phyloP scores from a whole-genome alignment of 768 basidiomycete genomes.

The Trametes villosa region DNA sequence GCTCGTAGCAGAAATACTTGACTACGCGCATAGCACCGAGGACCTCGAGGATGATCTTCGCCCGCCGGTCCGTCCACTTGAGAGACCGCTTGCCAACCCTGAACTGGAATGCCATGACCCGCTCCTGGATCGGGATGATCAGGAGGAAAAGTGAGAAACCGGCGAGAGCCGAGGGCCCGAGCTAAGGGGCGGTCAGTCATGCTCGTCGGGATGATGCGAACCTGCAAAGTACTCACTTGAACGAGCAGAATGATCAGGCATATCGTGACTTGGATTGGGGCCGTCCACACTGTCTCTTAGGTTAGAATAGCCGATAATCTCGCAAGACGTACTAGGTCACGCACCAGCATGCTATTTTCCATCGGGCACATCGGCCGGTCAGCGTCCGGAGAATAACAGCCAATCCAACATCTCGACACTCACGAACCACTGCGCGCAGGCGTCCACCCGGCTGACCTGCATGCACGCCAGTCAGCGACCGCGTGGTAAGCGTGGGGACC shows the following conservation, averaged over 20 bases:
- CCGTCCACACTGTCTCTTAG: conserved; percentile 56
- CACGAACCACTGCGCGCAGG: conserved; percentile 74
- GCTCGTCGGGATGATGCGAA: too few relatives aligned
- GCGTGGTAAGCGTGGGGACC: background rate
- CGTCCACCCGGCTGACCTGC: conserved; percentile 59
- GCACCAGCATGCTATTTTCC: conserved; percentile 43
- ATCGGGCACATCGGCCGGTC: background rate
- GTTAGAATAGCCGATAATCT: background rate
- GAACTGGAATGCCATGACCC: conserved; percentile 64
- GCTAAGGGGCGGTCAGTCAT: conserved; percentile 37
- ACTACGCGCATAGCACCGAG: conserved; percentile 75
- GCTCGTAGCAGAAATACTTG: conserved; percentile 77
- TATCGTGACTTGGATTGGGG: conserved; percentile 65
- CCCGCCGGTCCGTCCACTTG: conserved; percentile 64
- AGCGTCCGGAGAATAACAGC: background rate
- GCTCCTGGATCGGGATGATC: conserved; percentile 64
- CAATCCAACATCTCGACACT: conserved; percentile 36
- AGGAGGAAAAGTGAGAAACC: conserved; percentile 70
- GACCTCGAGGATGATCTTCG: conserved; percentile 68
- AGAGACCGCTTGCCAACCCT: conserved; percentile 56
- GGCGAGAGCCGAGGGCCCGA: conserved; percentile 71
- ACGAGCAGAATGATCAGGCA: conserved; percentile 63
- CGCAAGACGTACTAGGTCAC: background rate
- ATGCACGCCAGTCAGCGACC: conserved; percentile 3
- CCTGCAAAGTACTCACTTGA: conserved; percentile 44